Evolutionary conservation across 768 basidiomycete species (phyloP), one percentile per base, ranked within the genome.

Genomic region (Infundibulicybe gibba): DNA sequence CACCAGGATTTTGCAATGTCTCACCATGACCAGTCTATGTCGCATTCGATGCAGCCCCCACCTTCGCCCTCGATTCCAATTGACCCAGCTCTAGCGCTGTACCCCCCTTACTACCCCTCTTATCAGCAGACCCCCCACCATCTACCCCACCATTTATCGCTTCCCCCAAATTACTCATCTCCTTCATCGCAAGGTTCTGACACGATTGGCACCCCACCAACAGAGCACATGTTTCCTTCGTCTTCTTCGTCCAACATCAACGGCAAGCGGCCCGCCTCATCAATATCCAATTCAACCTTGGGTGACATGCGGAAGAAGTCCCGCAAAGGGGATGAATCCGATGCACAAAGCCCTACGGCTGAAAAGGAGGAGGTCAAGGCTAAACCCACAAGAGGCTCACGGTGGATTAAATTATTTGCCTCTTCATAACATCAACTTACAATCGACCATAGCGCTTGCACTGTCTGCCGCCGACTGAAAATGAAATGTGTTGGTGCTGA

Each of bases 401-500:
- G 90, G 90, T 90, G 49, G 47, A 74, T 64, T 9, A 12, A 15
- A 43, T 51, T 39, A 33, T 44, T 41, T 35, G 44, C 41, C 32
- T 21, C 20, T n/a, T 13, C 32, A 3, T 34, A 25, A 13, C 3
- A 48, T 21, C 35, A 31, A 39, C 19, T 47, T 46, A 43, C 19
- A 62, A 42, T 62, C 49, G 44, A n/a, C 25, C 40, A n/a, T 57
- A 93, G 93, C 40, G 94, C 93, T 0, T 97, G 93, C 53, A 92
- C 89, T 0, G 90, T 94, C 10, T 95, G 93, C 62, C 80, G 93
- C 16, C 85, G 91, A 19, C 76, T 94, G 30, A 94, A 94, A 69
- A 94, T 91, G 92, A 94, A 91, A 59, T 94, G 91, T 48, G 87
- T 90, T 6, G 89, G 88, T 31, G 91, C 89, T 2, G 93, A 94